A percentile compares a stretch with the other conserved stretches of the same genome.
Evolutionary conservation across 2,329 filamentous ascomycete species (phyloP).

Genomic region (Scytalidium lignicola): DNA sequence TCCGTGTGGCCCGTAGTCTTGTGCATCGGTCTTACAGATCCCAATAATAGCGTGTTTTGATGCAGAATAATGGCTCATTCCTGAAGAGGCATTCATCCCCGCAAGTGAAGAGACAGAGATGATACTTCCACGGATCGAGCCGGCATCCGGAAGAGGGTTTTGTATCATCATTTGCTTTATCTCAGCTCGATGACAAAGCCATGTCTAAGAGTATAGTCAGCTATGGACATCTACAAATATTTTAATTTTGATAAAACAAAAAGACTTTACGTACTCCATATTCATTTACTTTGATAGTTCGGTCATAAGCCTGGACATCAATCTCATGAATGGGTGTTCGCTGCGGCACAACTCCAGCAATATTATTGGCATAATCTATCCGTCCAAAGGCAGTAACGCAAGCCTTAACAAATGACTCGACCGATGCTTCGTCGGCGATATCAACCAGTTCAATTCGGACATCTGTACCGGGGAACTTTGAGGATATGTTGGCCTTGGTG

Average conservation of each 20-base stretch:
- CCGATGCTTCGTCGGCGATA: background rate
- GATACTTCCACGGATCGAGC: constrained; percentile 16
- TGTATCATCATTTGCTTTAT: constrained; percentile 1
- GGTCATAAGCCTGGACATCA: background rate
- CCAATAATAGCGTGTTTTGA: constrained; percentile 22
- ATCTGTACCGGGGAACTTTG: background rate
- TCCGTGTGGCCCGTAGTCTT: background rate
- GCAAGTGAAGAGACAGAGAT: constrained; percentile 14
- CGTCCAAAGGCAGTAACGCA: constrained; percentile 39
- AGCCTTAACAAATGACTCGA: background rate
- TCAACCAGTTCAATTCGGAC: background rate
- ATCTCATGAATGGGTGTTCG: constrained; percentile 9
- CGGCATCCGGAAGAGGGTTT: background rate
- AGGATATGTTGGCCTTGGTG: background rate
- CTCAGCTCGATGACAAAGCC: background rate
- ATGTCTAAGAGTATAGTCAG: background rate
- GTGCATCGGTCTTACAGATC: constrained; percentile 5
- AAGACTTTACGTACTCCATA: background rate
- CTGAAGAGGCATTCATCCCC: constrained; percentile 10
- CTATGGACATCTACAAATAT: too few species aligned
- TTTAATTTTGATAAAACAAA: too few species aligned
- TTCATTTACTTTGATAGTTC: background rate
- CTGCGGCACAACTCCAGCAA: constrained; percentile 30
- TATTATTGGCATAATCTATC: constrained; percentile 48
- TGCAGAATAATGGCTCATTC: constrained; percentile 14